Evolutionary conservation across 2,329 filamentous ascomycete species (phyloP).

Genomic region (Aspergillus niger): DNA sequence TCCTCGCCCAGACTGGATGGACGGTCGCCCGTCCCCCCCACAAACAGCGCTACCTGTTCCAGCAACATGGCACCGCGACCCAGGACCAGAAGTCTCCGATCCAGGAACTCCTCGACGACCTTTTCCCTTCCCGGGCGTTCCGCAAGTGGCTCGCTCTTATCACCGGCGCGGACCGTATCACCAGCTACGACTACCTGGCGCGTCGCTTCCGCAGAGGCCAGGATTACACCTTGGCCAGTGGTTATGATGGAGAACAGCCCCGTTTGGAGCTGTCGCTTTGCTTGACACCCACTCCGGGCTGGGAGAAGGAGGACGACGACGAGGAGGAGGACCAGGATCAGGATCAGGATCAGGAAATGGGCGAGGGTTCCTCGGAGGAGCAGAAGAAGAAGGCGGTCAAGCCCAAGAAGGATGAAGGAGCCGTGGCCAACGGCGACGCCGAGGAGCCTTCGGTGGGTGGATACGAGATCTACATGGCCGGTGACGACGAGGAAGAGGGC

Average conservation of each 20-base stretch:
- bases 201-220: slow-evolving; percentile 82
- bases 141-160: slow-evolving; percentile 84
- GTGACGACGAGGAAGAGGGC: slow-evolving; percentile 69
- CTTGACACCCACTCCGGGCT: slow-evolving; percentile 80
- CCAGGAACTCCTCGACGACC: slow-evolving; percentile 74
- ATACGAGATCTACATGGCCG: slow-evolving; percentile 84
- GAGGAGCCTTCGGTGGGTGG: slow-evolving; percentile 49
- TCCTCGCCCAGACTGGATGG: slow-evolving; percentile 65
- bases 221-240: slow-evolving; percentile 92
- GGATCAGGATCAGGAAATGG: slow-evolving; percentile 47
- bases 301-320: slow-evolving; percentile 71
- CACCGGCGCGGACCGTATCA: slow-evolving; percentile 68
- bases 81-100: slow-evolving; percentile 53
- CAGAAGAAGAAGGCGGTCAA: slow-evolving; percentile 40
- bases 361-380: slow-evolving; percentile 40
- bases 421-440: slow-evolving; percentile 23
- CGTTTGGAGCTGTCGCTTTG: slow-evolving; percentile 85
- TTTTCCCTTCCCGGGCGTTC: slow-evolving; percentile 84
- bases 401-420: slow-evolving; percentile 35
- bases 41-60: slow-evolving; percentile 90
- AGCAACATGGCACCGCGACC: slow-evolving; percentile 53
- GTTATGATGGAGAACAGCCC: slow-evolving; percentile 69
- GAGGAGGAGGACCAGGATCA: slow-evolving; percentile 53
- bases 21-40: slow-evolving; percentile 83
- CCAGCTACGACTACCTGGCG: slow-evolving; percentile 75